These are phyloP conservation scores for Ophiostoma sp. DNA, from an alignment of 2,329 filamentous ascomycete species.

Conservation along the genomic window DNA sequence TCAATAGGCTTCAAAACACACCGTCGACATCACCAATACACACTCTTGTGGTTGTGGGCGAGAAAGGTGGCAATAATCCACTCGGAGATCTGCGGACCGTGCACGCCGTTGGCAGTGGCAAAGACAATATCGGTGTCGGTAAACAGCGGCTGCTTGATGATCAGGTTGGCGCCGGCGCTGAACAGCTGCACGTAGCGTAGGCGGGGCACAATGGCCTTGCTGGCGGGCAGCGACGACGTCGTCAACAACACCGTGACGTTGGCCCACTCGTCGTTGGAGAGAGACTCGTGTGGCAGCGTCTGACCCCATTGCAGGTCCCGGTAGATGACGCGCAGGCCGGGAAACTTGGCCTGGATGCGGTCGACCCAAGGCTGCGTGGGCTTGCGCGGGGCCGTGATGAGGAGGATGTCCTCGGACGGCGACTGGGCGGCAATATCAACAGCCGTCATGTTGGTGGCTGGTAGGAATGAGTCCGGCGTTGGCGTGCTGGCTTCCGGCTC, in stretches of 20 bases:
- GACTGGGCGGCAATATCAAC: slow-evolving; percentile 7
- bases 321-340: slow-evolving; percentile 41
- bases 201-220: slow-evolving; percentile 40
- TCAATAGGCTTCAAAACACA: background rate
- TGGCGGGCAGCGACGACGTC: slow-evolving; percentile 37
- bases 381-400: slow-evolving; percentile 38
- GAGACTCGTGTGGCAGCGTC: slow-evolving; percentile 26
- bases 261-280: slow-evolving; percentile 39
- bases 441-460: slow-evolving; percentile 19
- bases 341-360: slow-evolving; percentile 38
- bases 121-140: slow-evolving; percentile 46
- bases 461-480: background rate
- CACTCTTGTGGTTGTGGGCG: slow-evolving; percentile 45
- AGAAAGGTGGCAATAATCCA: slow-evolving; percentile 52
- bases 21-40: slow-evolving; percentile 27
- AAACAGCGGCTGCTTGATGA: slow-evolving; percentile 45
- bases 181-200: slow-evolving; percentile 51
- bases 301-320: slow-evolving; percentile 33
- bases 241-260: slow-evolving; percentile 42
- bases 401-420: slow-evolving; percentile 42
- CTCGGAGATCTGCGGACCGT: slow-evolving; percentile 53
- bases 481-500: background rate
- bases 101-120: slow-evolving; percentile 54
- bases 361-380: slow-evolving; percentile 36
- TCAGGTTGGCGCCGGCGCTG: slow-evolving; percentile 50